Evolutionary conservation across 225 moss, liverwort and hornwort species (phyloP), one percentile per base, ranked within the genome.

Genomic region (Polytrichum commune): DNA sequence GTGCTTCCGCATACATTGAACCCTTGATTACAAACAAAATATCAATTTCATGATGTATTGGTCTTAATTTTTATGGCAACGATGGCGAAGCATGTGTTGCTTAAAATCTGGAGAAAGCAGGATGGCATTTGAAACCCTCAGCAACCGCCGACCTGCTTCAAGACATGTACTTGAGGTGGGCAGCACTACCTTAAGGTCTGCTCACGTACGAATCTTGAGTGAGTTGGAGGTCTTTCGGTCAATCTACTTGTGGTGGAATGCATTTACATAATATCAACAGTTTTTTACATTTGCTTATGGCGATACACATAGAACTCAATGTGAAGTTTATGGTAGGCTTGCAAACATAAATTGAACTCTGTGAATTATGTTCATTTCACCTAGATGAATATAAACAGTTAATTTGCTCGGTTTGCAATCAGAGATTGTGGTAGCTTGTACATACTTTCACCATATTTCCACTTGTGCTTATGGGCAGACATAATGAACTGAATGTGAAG

Each of bases 91-190:
- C 81, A 82, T 30, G 78, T 92, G 56, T 53, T 73, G 73, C n/a
- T n/a, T 79, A 74, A 29, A 61, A 55, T 62, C 72, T 97, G 82
- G 91, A 87, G 85, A 90, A 78, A 68, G 88, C 77, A 66, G 97
- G 97, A 26, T 97, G 96, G 96, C 87, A 74, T 62, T 60, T 96
- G 81, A 90, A 89, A 81, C 84, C 86, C 8, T 75, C 71, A 18
- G 67, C 72, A 4, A 76, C 94, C 67, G 72, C 76, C 63, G 66
- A 72, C 63, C 33, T 82, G 23, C 69, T 89, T 29, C 84, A 83
- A 56, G 86, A 82, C 63, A 38, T 38, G 38, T n/a, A n/a, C n/a
- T 38, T 13, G 13, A 38, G 38, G 38, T 38, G 38, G 38, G 38
- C 13, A 38, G 10, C 13, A 38, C 10, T 38, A 38, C 13, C 38